Percentiles rank a stretch among this genome's conserved stretches.
Conservation (phyloP, 1,284 basidiomycete species). For the Naganishia sp. region DNA sequence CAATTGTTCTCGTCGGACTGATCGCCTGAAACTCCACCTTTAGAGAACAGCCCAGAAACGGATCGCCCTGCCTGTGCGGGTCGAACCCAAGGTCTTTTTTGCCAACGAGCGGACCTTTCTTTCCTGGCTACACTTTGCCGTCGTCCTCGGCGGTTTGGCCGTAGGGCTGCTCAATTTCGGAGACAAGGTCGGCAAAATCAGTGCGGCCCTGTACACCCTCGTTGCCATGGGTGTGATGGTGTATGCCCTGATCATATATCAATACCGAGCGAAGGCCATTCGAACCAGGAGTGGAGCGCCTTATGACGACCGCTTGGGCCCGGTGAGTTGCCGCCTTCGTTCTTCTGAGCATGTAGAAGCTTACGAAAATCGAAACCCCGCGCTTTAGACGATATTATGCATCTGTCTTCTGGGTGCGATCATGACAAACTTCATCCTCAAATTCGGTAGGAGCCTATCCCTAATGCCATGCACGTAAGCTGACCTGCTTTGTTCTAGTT, state of each 20-base stretch:
- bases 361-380: background rate
- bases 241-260: conserved; percentile 92
- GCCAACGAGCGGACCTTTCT: conserved; percentile 92
- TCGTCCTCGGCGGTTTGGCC: conserved; percentile 86
- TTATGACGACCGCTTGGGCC: conserved; percentile 93
- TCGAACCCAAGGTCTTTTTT: conserved; percentile 84
- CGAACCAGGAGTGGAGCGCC: conserved; percentile 87
- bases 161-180: conserved; percentile 98
- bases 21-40: conserved; percentile 87
- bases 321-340: conserved; percentile 57
- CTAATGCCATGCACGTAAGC: background rate
- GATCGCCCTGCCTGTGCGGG: conserved; percentile 89
- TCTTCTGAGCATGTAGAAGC: conserved; percentile 11
- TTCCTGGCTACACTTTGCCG: conserved; percentile 94
- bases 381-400: conserved; percentile 75
- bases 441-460: conserved; percentile 39
- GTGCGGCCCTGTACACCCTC: conserved; percentile 54
- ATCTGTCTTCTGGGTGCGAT: conserved; percentile 83
- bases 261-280: conserved; percentile 94
- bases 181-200: conserved; percentile 65
- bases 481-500: background rate
- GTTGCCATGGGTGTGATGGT: conserved; percentile 92
- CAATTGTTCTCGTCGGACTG: conserved; percentile 55
- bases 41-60: conserved; percentile 94
- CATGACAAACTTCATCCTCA: conserved; percentile 81